phyloP scores from a whole-genome alignment of 2,329 filamentous ascomycete species.

The Colletotrichum tofieldiae region DNA sequence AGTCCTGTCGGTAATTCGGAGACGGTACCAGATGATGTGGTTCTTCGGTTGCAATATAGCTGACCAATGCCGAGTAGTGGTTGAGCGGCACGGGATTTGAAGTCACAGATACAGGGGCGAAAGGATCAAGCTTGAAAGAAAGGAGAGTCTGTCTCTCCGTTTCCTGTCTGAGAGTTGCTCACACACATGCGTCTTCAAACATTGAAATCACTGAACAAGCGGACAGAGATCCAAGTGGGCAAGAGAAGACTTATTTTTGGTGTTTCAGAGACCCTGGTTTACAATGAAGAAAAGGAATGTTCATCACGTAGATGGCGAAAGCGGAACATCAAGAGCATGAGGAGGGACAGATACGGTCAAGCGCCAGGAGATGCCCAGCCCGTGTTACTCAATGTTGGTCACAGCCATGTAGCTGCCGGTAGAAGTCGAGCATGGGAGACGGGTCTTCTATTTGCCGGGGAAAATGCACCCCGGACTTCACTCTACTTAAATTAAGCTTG shows the following conservation, averaged over 20 bases:
- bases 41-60: slow-evolving; percentile 6
- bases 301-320: not conserved
- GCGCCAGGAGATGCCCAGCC: not conserved
- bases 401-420: slow-evolving; percentile 1
- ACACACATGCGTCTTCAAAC: too few species aligned
- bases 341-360: not conserved
- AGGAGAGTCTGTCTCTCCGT: not conserved
- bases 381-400: not conserved
- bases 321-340: not conserved
- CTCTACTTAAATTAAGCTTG: slow-evolving; percentile 37
- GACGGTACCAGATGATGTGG: not conserved
- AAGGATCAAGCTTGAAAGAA: too few species aligned
- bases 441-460: slow-evolving; percentile 4
- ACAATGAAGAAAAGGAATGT: not conserved
- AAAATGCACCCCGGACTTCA: slow-evolving; percentile 1
- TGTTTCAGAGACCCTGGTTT: not conserved
- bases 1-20: not conserved
- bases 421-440: slow-evolving; percentile 12
- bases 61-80: not conserved
- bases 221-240: not conserved
- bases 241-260: not conserved
- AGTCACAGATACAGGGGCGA: not conserved
- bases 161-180: not conserved
- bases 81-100: not conserved
- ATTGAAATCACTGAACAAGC: not conserved